Evolutionary conservation across 768 basidiomycete species (phyloP).

Genomic region (Suillus cothurnatus): DNA sequence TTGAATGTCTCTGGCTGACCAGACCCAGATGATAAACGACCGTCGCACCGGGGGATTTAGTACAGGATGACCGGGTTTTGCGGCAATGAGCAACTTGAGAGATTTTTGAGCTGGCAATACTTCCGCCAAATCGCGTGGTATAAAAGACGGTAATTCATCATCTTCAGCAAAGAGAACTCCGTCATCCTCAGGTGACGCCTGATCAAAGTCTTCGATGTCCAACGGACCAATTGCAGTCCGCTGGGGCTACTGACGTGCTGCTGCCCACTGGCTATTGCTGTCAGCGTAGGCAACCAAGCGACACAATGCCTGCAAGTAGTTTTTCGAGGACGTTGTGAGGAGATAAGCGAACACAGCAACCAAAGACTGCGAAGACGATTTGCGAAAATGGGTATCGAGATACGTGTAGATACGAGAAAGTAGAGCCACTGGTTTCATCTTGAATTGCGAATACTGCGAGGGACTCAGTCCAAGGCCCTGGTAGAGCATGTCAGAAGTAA

Average conservation of each 20-base stretch:
- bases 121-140: constrained; percentile 51
- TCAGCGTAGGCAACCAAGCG: constrained; percentile 56
- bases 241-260: constrained; percentile 16
- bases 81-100: constrained; percentile 60
- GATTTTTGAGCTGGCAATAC: constrained; percentile 69
- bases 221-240: constrained; percentile 19
- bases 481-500: constrained; percentile 9
- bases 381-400: constrained; percentile 54
- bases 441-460: constrained; percentile 44
- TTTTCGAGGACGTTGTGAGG: constrained; percentile 61
- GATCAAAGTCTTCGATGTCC: constrained; percentile 38
- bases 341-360: constrained; percentile 65
- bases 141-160: constrained; percentile 63
- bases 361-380: constrained; percentile 49
- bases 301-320: constrained; percentile 62
- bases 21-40: constrained; percentile 57
- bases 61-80: constrained; percentile 65
- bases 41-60: constrained; percentile 36
- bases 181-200: constrained; percentile 42
- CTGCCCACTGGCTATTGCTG: constrained; percentile 30
- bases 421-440: constrained; percentile 49
- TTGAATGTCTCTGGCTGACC: constrained; percentile 57
- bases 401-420: constrained; percentile 64
- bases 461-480: constrained; percentile 36
- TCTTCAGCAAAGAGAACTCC: constrained; percentile 40